A percentile compares a stretch with the other conserved stretches of the same genome.
phyloP scores from a whole-genome alignment of 371 early-diverging fungal genomes.

The Zychaea mexicana region DNA sequence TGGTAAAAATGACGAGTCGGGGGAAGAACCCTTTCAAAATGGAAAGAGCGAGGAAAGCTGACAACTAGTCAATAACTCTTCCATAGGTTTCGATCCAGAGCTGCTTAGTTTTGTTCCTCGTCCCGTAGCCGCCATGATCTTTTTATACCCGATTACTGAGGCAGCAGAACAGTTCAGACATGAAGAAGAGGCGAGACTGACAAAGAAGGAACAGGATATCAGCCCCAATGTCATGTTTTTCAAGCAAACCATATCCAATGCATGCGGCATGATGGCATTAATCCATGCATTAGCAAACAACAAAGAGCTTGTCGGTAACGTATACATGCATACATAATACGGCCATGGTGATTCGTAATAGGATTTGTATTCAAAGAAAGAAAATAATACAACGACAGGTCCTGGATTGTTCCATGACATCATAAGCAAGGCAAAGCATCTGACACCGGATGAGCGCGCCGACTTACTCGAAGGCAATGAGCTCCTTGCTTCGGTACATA shows the following conservation, averaged over 20 bases:
- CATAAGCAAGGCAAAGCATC: slow-evolving; percentile 51
- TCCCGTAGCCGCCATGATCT: slow-evolving; percentile 76
- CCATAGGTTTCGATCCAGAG: slow-evolving; percentile 73
- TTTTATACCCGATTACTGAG: slow-evolving; percentile 66
- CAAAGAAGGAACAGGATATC: slow-evolving; percentile 42
- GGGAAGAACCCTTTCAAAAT: too few species aligned
- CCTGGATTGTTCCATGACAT: slow-evolving; percentile 61
- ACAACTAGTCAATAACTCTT: too few species aligned
- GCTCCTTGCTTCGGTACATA: slow-evolving; percentile 56
- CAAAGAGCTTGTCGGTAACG: slow-evolving; percentile 29
- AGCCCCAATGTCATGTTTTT: slow-evolving; percentile 68
- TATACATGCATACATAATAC: background rate
- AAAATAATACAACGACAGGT: slow-evolving; percentile 13
- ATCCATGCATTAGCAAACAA: slow-evolving; percentile 70
- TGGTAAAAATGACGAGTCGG: too few species aligned
- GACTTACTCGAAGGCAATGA: slow-evolving; percentile 57
- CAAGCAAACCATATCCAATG: slow-evolving; percentile 87
- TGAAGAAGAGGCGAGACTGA: slow-evolving; percentile 48
- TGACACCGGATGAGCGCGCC: slow-evolving; percentile 70
- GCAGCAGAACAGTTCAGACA: slow-evolving; percentile 56
- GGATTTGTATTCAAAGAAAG: background rate
- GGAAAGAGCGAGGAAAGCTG: too few species aligned
- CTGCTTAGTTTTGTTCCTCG: slow-evolving; percentile 74
- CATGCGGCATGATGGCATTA: slow-evolving; percentile 84
- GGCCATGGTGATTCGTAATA: background rate